Conservation (phyloP, 179 eudicot species). For the Actinidia chinensis region DNA sequence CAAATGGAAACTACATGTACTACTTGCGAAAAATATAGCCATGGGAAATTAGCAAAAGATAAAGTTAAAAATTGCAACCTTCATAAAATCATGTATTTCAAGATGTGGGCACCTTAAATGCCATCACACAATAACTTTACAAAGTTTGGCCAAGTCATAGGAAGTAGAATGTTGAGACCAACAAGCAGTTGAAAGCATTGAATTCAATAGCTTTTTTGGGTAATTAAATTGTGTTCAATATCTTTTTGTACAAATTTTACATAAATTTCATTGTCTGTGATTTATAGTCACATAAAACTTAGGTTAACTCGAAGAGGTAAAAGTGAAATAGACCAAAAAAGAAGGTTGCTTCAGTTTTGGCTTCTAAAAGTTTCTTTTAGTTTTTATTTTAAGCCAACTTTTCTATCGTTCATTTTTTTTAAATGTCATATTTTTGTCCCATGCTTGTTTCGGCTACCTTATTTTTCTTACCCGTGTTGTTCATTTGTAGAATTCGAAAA, state of each 20-base stretch:
- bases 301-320: too few relatives aligned
- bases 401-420: too few relatives aligned
- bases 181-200: conserved; percentile 4
- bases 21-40: background rate
- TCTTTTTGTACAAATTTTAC: background rate
- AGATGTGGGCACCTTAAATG: conserved; percentile 39
- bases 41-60: background rate
- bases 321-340: too few relatives aligned
- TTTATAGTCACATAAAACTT: background rate
- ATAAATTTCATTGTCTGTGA: background rate
- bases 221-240: too few relatives aligned
- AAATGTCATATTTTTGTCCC: too few relatives aligned
- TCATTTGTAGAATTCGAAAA: too few relatives aligned
- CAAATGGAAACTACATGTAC: background rate
- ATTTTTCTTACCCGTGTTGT: too few relatives aligned
- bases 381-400: too few relatives aligned
- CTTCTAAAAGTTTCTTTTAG: background rate
- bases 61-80: conserved; percentile 35
- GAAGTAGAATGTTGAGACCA: background rate
- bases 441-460: too few relatives aligned
- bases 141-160: background rate
- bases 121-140: background rate
- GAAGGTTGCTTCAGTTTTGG: background rate
- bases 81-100: conserved; percentile 73
- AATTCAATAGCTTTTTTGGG: too few relatives aligned